Conservation (phyloP, 495 filamentous ascomycete species). For the Trichoderma gamsii region DNA sequence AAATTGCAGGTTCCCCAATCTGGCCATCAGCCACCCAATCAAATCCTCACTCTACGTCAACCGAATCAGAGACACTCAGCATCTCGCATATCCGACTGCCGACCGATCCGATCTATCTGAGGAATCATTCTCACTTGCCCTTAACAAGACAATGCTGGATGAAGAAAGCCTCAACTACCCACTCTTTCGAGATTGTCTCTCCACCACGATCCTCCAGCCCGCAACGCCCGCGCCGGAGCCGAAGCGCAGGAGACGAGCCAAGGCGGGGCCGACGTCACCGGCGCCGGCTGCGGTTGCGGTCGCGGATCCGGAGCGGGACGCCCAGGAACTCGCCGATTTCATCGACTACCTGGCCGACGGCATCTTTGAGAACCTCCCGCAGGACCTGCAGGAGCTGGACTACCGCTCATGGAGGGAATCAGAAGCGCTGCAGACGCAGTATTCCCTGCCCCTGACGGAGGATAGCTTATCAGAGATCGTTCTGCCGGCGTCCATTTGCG, state of each 20-base stretch:
- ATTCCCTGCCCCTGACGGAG: constrained; percentile 42
- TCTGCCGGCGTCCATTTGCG: constrained; percentile 45
- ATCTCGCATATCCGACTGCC: not conserved
- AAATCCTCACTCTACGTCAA: not conserved
- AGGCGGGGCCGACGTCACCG: constrained; percentile 34
- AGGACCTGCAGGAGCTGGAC: constrained; percentile 51
- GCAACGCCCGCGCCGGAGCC: constrained; percentile 35
- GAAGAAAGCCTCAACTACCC: constrained; percentile 51
- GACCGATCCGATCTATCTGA: not conserved
- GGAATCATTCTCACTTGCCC: constrained; percentile 4
- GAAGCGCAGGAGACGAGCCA: constrained; percentile 39
- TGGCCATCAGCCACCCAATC: constrained; percentile 10
- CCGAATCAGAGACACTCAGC: not conserved
- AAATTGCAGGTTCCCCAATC: not conserved
- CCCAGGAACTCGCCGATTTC: constrained; percentile 70
- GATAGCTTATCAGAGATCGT: constrained; percentile 28
- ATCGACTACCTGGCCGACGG: constrained; percentile 65
- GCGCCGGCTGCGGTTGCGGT: constrained; percentile 20
- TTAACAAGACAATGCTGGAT: constrained; percentile 17
- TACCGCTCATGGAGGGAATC: constrained; percentile 50
- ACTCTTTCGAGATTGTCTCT: constrained; percentile 62
- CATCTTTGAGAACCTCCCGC: constrained; percentile 59
- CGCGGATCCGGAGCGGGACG: constrained; percentile 35
- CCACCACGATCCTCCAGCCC: constrained; percentile 41
- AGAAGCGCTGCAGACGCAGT: constrained; percentile 40